Conservation (phyloP, 805 yeast species). For the Sugiyamaella qingdaonensis region DNA sequence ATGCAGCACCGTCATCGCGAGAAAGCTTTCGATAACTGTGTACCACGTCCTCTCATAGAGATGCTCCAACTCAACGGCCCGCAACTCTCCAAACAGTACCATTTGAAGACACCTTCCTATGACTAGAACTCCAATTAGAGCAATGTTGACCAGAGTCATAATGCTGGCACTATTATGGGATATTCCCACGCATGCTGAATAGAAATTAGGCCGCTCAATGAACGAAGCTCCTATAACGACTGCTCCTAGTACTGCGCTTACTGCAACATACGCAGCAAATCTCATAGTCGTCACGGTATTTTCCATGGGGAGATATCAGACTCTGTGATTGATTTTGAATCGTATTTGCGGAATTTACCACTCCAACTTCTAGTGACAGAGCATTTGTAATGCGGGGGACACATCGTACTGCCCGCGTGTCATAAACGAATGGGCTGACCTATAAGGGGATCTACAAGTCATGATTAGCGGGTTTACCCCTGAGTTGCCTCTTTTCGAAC, state of each 20-base stretch:
- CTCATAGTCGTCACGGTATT: constrained; percentile 18
- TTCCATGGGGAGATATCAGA: not conserved
- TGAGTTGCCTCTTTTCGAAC: not conserved
- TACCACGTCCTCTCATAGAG: constrained; percentile 61
- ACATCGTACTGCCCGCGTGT: not conserved
- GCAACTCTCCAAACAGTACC: constrained; percentile 60
- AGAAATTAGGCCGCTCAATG: constrained; percentile 44
- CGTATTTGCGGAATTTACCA: not conserved
- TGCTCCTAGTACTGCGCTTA: constrained; percentile 28
- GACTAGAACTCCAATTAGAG: constrained; percentile 17
- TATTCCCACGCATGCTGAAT: constrained; percentile 47
- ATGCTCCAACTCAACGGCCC: constrained; percentile 74
- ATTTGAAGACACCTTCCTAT: constrained; percentile 21
- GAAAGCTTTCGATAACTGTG: constrained; percentile 53
- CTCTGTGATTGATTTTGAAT: not conserved
- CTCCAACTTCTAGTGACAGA: not conserved
- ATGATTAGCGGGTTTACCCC: not conserved
- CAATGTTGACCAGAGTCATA: constrained; percentile 35
- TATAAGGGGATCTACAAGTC: not conserved
- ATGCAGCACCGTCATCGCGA: constrained; percentile 52
- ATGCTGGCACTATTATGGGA: constrained; percentile 50
- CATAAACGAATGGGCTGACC: not conserved
- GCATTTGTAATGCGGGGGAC: not conserved
- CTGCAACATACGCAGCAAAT: constrained; percentile 25
- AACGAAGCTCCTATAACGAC: constrained; percentile 39